Base-by-base conservation (phyloP, 495 filamentous ascomycete genomes). In the Glonium stellatum region DNA sequence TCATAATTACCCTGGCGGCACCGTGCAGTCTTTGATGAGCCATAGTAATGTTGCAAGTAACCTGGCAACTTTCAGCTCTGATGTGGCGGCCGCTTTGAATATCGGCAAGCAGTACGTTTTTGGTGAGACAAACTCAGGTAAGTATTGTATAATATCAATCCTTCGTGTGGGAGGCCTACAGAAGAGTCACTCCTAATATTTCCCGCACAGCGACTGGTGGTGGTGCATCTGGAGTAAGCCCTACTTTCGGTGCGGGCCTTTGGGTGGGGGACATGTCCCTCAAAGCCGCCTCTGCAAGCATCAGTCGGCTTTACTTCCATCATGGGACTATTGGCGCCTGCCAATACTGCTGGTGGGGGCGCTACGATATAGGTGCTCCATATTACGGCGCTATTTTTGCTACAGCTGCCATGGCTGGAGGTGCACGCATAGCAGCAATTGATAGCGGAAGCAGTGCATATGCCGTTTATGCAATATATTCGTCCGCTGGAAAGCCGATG, bases 221-320 rank as follows among this genome's bases (percentile, higher is more conserved):
- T 66, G 8, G 22, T 27, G 15, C n/a, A 39, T 1, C 79, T 3
- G 72, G 69, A 0, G 80, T 85, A 0, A 80, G 78, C 23, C 81
- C 81, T 0, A 79, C 79, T 0, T 84, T 81, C 60, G 82, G 82
- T 0, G 81, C 80, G 0, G 81, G 71, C 1, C 71, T 84, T 0
- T 84, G 82, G 82, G 84, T 82, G 12, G 74, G 84, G 65, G 81
- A 84, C 68, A 82, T 84, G 62, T 72, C 76, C 1, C 72, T 84
- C 53, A 78, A 78, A 10, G 75, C 78, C 0, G 65, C 77, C 0
- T 62, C 82, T 41, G 76, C 79, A 56, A 75, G 80, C 1, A 77
- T 55, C 53, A 34, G 23, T 11, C 53, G 53, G 10, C 36, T 73
- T 1, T 84, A 82, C 60, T 84, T 83, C 72, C 82, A 85, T 59